These are phyloP conservation scores for Rubroboletus satanas DNA, from an alignment of 768 basidiomycete genomes.

Conservation along the genomic window DNA sequence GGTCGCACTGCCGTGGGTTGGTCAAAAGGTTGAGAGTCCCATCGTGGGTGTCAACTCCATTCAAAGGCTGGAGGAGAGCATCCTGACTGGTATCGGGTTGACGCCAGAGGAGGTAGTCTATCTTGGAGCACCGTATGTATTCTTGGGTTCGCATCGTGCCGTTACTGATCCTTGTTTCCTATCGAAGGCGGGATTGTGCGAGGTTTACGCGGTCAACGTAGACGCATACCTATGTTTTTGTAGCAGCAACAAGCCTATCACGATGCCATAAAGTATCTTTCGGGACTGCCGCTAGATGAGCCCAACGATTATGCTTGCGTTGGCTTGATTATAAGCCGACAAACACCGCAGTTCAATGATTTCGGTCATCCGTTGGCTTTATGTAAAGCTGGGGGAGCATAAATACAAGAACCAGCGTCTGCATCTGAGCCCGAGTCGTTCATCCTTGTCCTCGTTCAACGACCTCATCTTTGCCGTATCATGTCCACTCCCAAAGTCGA, in stretches of 20 bases:
- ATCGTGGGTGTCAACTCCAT: conserved; percentile 39
- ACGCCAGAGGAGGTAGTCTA: conserved; percentile 24
- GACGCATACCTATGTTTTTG: neutral
- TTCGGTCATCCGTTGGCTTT: neutral
- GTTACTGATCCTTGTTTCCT: conserved; percentile 1
- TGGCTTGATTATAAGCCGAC: neutral
- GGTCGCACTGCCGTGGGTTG: conserved; percentile 37
- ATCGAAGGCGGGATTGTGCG: neutral
- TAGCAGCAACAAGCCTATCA: neutral
- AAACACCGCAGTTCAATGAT: neutral
- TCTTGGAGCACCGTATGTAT: conserved; percentile 27
- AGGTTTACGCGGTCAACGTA: neutral
- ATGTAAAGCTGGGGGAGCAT: neutral
- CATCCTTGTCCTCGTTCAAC: neutral
- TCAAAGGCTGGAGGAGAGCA: neutral
- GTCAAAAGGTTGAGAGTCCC: conserved; percentile 40
- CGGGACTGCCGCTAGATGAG: neutral
- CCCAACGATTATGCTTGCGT: neutral
- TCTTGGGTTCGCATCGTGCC: neutral
- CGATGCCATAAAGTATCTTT: neutral
- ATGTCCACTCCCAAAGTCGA: conserved; percentile 21
- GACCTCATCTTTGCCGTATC: neutral
- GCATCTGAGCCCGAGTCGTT: neutral
- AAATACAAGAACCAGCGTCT: neutral
- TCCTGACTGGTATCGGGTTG: conserved; percentile 5